These are phyloP conservation scores for Coemansia sp. DNA, from an alignment of 192 early-diverging fungal genomes.

Conservation along the genomic window DNA sequence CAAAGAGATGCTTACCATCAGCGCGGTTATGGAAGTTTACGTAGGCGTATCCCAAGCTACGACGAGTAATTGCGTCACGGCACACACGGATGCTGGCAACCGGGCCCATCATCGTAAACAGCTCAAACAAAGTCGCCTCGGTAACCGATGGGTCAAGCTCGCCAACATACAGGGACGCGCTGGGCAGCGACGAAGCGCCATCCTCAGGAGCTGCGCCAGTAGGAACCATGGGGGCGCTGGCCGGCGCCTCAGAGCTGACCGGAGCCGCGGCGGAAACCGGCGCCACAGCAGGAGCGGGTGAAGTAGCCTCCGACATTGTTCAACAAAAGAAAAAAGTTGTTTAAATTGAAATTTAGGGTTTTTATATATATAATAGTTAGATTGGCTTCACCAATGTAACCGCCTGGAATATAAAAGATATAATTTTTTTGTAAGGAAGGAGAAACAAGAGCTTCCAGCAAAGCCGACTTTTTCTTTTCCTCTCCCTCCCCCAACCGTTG, in stretches of 20 bases:
- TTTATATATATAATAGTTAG: slow-evolving; percentile 34
- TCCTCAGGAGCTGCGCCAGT: slow-evolving; percentile 7
- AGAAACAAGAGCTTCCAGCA: slow-evolving; percentile 1
- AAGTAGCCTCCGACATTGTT: slow-evolving; percentile 47
- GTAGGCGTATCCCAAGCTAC: slow-evolving; percentile 95
- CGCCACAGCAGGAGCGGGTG: slow-evolving; percentile 37
- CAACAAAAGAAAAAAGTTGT: neutral
- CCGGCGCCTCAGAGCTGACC: slow-evolving; percentile 53
- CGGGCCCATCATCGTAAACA: slow-evolving; percentile 93
- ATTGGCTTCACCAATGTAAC: slow-evolving; percentile 48
- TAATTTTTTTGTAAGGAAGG: slow-evolving; percentile 26
- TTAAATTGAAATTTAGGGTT: slow-evolving; percentile 23
- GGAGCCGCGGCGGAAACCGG: slow-evolving; percentile 30
- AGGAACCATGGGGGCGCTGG: slow-evolving; percentile 46
- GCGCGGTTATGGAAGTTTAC: slow-evolving; percentile 94
- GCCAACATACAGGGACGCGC: slow-evolving; percentile 91
- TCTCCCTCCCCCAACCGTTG: neutral
- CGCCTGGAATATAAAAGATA: slow-evolving; percentile 9
- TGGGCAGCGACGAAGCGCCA: slow-evolving; percentile 51
- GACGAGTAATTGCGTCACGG: slow-evolving; percentile 94
- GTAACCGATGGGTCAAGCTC: slow-evolving; percentile 95
- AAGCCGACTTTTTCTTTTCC: neutral
- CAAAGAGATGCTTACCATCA: slow-evolving; percentile 70
- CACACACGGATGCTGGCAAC: slow-evolving; percentile 98
- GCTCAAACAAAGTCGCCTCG: slow-evolving; percentile 95